Evolutionary conservation across 1,284 basidiomycete genomes (phyloP).

Genomic region (Naganishia sp.): DNA sequence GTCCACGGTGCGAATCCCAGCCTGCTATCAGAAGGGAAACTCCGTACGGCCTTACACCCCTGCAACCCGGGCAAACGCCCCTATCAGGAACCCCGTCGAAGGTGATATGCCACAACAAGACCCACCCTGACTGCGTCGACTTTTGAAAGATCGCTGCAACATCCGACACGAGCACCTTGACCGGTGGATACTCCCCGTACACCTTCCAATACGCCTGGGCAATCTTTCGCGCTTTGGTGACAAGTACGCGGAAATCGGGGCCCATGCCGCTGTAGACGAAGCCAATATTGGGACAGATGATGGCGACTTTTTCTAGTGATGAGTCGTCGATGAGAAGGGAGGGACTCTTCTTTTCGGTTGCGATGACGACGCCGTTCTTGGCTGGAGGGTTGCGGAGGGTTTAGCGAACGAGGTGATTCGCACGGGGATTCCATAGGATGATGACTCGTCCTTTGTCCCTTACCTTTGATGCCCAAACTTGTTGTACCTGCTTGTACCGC

Average conservation of each 20-base stretch:
- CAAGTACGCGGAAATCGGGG: constrained; percentile 93
- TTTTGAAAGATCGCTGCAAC: constrained; percentile 98
- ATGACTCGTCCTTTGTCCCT: constrained; percentile 34
- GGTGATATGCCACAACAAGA: constrained; percentile 34
- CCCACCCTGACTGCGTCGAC: constrained; percentile 95
- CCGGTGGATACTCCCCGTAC: constrained; percentile 98
- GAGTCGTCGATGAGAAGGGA: constrained; percentile 97
- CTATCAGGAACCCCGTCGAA: not conserved
- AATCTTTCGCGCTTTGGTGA: constrained; percentile 91
- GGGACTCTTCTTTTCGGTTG: constrained; percentile 98
- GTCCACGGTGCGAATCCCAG: constrained; percentile 88
- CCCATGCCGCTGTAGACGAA: constrained; percentile 99
- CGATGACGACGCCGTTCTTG: constrained; percentile 97
- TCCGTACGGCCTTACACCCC: constrained; percentile 96
- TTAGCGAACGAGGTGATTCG: constrained; percentile 18
- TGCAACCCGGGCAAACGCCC: constrained; percentile 47
- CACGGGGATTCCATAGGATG: not conserved
- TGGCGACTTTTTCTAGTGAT: constrained; percentile 92
- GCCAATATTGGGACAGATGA: constrained; percentile 97
- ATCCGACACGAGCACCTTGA: constrained; percentile 92
- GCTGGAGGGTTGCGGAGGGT: constrained; percentile 60
- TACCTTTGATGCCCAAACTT: constrained; percentile 97
- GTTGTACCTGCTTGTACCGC: constrained; percentile 96
- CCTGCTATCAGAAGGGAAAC: constrained; percentile 96
- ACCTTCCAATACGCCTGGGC: constrained; percentile 99